phyloP scores from a whole-genome alignment of 2,329 filamentous ascomycete genomes.

The Paramyrothecium sp. region DNA sequence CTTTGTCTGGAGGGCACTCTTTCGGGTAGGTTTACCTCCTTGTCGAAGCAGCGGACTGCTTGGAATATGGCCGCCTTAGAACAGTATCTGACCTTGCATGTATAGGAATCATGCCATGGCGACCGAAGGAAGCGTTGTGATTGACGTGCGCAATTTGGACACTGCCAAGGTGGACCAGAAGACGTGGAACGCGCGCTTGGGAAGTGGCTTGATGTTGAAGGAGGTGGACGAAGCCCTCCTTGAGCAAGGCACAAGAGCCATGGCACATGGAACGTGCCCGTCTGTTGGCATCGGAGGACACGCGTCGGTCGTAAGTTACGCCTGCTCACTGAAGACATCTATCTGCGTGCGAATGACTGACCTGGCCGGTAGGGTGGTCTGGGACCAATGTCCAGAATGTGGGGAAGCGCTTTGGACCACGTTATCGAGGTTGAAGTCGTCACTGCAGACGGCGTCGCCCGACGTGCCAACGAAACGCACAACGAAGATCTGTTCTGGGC shows the following conservation, averaged over 20 bases:
- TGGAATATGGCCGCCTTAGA: too few species aligned
- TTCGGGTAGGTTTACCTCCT: slow-evolving; percentile 46
- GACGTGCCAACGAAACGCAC: slow-evolving; percentile 42
- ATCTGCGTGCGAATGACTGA: not conserved
- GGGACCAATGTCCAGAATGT: slow-evolving; percentile 58
- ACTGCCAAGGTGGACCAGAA: slow-evolving; percentile 49
- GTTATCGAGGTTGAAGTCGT: slow-evolving; percentile 47
- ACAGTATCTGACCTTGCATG: too few species aligned
- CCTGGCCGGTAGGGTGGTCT: slow-evolving; percentile 49
- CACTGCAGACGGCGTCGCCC: slow-evolving; percentile 51
- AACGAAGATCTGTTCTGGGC: slow-evolving; percentile 57
- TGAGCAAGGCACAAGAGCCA: slow-evolving; percentile 48
- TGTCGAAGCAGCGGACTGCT: not conserved
- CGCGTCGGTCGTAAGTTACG: slow-evolving; percentile 48
- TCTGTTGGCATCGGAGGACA: slow-evolving; percentile 59
- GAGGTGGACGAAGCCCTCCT: slow-evolving; percentile 51
- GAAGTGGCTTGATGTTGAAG: slow-evolving; percentile 50
- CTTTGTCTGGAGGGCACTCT: slow-evolving; percentile 63
- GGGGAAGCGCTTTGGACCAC: slow-evolving; percentile 56
- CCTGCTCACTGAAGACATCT: fast-evolving
- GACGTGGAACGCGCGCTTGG: slow-evolving; percentile 55
- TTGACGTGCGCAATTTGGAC: slow-evolving; percentile 54
- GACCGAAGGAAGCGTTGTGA: slow-evolving; percentile 49
- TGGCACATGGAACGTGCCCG: slow-evolving; percentile 60
- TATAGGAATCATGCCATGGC: slow-evolving; percentile 44